Evolutionary conservation across 805 yeast genomes (phyloP), one percentile per base, ranked within the genome.

Genomic region (Metschnikowia gelsemii): DNA sequence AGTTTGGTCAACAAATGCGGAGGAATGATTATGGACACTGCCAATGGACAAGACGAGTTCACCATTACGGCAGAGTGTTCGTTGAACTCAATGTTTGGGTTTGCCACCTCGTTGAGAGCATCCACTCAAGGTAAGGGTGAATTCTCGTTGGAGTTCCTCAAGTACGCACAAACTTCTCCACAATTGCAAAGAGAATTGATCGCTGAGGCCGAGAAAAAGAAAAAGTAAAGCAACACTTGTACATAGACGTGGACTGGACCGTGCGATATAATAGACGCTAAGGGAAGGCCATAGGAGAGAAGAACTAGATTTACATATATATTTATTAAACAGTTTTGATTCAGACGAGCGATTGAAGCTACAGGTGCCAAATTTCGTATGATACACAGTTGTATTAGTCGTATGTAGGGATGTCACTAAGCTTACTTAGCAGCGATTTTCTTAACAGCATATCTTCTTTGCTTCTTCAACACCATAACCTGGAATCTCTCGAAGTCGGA

Each of bases 401-500:
- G 48, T 51, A 51, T 51, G 55, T 47, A 48, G 46, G 50, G 47
- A 43, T 28, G 37, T 27, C 46, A 34, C 50, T 46, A 39, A 41
- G 51, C 47, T 78, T 83, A 84, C 85, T 90, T 89, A 68, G 96
- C 96, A 67, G 86, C 82, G 74, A 95, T 95, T 82, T 88, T 90
- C 80, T 85, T 87, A 66, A 88, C 91, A 75, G 89, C 87, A 72
- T 73, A 84, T 78, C 89, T 86, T 78, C 87, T 88, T 82, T 95
- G 97, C 84, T 91, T 93, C 86, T 86, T 93, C 73, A 89, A 82
- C 63, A 89, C 95, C 73, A 86, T 70, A 62, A 91, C 99, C 82
- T 91, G 96, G 96, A 93, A 93, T 84, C 99, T 90, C 81, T 93
- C 96, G 66, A 93, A 93, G 77, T 93, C 99, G 61, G 91, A 70